Evolutionary conservation across 768 basidiomycete species (phyloP).

Genomic region (Clavaria fumosa): DNA sequence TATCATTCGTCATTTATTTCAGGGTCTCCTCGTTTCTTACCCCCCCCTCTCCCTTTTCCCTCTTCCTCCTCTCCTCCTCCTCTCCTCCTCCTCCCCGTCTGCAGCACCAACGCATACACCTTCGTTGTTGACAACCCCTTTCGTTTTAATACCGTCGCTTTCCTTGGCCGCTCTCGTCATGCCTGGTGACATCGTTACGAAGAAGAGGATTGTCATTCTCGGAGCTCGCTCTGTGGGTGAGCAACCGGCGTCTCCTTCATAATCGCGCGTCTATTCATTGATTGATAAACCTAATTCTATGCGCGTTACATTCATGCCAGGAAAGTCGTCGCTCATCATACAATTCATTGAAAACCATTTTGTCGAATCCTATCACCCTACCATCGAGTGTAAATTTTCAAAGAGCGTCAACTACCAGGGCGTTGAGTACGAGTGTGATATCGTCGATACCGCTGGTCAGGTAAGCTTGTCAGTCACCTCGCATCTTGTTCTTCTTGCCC

Average conservation of each 20-base stretch:
- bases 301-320: constrained; percentile 24
- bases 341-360: constrained; percentile 92
- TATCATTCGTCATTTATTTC: too few relatives aligned
- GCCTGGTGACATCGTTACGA: constrained; percentile 31
- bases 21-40: too few relatives aligned
- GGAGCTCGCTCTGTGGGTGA: constrained; percentile 81
- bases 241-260: constrained; percentile 15
- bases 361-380: constrained; percentile 87
- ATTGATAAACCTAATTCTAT: constrained; percentile 9
- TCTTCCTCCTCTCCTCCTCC: too few relatives aligned
- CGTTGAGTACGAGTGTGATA: constrained; percentile 87
- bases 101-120: too few relatives aligned
- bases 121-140: too few relatives aligned
- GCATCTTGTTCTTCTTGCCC: constrained; percentile 4
- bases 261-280: constrained; percentile 10
- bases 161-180: constrained; percentile 1
- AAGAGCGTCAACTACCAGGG: constrained; percentile 83
- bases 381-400: constrained; percentile 77
- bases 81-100: too few relatives aligned
- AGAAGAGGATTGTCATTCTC: constrained; percentile 79
- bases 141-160: too few relatives aligned
- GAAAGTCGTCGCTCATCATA: constrained; percentile 85
- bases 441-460: constrained; percentile 97
- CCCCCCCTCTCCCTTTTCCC: too few relatives aligned
- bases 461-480: constrained; percentile 25